Conservation (phyloP, 495 filamentous ascomycete species). For the Neurospora sp. region DNA sequence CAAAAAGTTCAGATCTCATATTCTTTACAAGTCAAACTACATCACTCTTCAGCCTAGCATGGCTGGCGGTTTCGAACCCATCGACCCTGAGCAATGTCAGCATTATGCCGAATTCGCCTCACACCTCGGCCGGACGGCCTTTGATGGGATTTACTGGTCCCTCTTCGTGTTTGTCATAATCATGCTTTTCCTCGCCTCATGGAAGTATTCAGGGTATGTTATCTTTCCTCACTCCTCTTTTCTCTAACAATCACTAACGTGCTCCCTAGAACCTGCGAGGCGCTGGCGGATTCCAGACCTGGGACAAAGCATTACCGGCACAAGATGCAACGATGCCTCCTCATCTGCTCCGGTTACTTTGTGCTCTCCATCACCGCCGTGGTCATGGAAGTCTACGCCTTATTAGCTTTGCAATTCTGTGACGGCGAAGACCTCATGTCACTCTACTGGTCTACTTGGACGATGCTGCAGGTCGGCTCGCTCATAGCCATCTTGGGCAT, state of each 20-base stretch:
- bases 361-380: conserved; percentile 21
- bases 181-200: conserved; percentile 29
- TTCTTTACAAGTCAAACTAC: neutral
- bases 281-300: neutral
- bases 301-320: conserved; percentile 3
- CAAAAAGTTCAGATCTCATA: neutral
- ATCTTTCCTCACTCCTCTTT: neutral
- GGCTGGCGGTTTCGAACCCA: conserved; percentile 24
- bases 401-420: conserved; percentile 36
- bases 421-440: conserved; percentile 39
- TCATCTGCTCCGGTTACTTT: conserved; percentile 23
- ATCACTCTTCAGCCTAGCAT: conserved; percentile 12
- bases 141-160: conserved; percentile 38
- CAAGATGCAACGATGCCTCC: conserved; percentile 21
- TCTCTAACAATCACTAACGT: neutral
- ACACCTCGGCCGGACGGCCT: conserved; percentile 26
- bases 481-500: conserved; percentile 40
- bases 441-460: conserved; percentile 40
- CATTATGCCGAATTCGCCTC: conserved; percentile 38
- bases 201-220: conserved; percentile 31
- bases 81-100: conserved; percentile 25
- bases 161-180: conserved; percentile 31
- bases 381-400: conserved; percentile 33
- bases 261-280: neutral
- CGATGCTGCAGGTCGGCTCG: conserved; percentile 36